A percentile compares a stretch with the other conserved stretches of the same genome.
These are phyloP conservation scores for Aspergillus pseudonomiae DNA, from an alignment of 2,329 filamentous ascomycete genomes.

Conservation along the genomic window DNA sequence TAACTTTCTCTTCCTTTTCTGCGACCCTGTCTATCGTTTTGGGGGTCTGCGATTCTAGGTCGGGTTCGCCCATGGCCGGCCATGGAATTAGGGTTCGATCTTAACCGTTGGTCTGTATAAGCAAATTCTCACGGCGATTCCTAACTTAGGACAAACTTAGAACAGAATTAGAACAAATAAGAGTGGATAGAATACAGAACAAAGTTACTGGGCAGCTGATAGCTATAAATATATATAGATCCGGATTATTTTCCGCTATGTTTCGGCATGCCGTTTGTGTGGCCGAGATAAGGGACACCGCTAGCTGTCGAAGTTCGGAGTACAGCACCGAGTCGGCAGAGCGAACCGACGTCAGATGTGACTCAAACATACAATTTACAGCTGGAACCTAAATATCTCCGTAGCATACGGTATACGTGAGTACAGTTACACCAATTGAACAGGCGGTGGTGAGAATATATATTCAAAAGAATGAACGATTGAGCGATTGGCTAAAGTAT, in stretches of 20 bases:
- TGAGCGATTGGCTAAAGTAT: slow-evolving; percentile 11
- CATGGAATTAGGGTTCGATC: slow-evolving; percentile 6
- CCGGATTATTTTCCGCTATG: slow-evolving; percentile 15
- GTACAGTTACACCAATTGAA: not conserved
- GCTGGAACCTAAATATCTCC: not conserved
- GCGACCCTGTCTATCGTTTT: not conserved
- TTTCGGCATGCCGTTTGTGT: slow-evolving; percentile 20
- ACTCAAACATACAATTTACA: not conserved
- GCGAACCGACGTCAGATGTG: slow-evolving; percentile 2
- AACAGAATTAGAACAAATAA: not conserved
- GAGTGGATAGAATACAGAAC: not conserved
- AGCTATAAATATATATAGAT: slow-evolving; percentile 5
- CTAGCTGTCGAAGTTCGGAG: not conserved
- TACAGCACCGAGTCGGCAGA: slow-evolving; percentile 3
- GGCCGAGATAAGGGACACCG: slow-evolving; percentile 12
- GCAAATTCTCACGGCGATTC: not conserved
- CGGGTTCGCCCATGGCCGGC: slow-evolving; percentile 6
- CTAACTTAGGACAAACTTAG: not conserved
- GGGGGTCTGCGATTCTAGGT: not conserved
- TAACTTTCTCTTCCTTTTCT: slow-evolving; percentile 2
- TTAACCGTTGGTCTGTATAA: not conserved
- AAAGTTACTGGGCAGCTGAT: not conserved
- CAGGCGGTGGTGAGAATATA: not conserved
- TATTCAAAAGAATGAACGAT: slow-evolving; percentile 4
- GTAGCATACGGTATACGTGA: not conserved